phyloP scores from a whole-genome alignment of 805 yeast species.

The Barnettozyma siamensis region DNA sequence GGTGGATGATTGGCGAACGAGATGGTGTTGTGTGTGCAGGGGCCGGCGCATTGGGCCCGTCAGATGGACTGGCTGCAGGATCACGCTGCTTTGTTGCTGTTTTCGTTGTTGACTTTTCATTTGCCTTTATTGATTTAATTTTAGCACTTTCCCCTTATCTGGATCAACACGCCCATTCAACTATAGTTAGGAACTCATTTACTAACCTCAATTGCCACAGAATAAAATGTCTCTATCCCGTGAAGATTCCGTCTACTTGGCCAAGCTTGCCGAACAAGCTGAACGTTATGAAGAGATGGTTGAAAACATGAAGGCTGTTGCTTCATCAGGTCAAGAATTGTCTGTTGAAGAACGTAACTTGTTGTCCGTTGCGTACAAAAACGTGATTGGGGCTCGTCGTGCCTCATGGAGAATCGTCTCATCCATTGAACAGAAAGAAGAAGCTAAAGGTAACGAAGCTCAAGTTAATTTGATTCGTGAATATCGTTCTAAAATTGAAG shows the following conservation, averaged over 20 bases:
- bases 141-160: conserved; percentile 1
- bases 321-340: conserved; percentile 90
- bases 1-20: too few relatives aligned
- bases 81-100: not conserved
- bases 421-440: conserved; percentile 97
- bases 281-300: conserved; percentile 99
- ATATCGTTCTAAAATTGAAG: conserved; percentile 91
- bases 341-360: conserved; percentile 97
- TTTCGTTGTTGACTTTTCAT: not conserved
- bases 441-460: conserved; percentile 87
- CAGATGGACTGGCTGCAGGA: too few relatives aligned
- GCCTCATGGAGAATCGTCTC: conserved; percentile 99
- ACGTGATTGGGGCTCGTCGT: conserved; percentile 98
- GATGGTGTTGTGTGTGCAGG: too few relatives aligned
- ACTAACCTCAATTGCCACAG: too few relatives aligned
- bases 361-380: conserved; percentile 95
- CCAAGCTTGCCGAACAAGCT: conserved; percentile 98
- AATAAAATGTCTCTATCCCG: conserved; percentile 72
- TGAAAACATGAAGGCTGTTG: conserved; percentile 96
- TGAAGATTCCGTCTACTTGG: conserved; percentile 97
- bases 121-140: not conserved
- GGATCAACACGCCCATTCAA: not conserved
- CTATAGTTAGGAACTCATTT: too few relatives aligned
- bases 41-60: too few relatives aligned
- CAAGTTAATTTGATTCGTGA: conserved; percentile 89